Percentiles rank a stretch among this genome's conserved stretches.
Conservation (phyloP, 129 eudicot species). For the Centrapalus pauciflorus region DNA sequence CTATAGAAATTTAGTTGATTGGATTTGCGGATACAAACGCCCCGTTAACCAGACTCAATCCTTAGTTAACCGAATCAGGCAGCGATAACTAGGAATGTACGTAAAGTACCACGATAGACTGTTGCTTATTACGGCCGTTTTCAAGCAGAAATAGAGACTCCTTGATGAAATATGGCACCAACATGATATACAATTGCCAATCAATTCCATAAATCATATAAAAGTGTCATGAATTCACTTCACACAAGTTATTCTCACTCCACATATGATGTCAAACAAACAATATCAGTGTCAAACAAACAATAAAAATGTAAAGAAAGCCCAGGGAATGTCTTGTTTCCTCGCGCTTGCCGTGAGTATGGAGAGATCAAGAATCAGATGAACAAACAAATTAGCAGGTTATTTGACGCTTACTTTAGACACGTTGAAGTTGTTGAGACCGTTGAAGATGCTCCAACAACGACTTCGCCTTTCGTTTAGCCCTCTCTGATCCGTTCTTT, state of each 20-base stretch:
- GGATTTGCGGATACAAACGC: no score
- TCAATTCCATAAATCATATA: slow-evolving; percentile 18
- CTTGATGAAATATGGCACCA: neutral
- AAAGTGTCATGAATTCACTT: slow-evolving; percentile 9
- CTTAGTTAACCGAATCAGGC: no score
- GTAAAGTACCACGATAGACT: no score
- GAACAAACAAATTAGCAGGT: slow-evolving; percentile 34
- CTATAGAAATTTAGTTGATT: no score
- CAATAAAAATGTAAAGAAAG: slow-evolving; percentile 5
- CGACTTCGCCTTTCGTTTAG: slow-evolving; percentile 67
- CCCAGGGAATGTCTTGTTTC: slow-evolving; percentile 17
- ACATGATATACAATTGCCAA: slow-evolving; percentile 26
- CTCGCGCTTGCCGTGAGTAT: slow-evolving; percentile 18
- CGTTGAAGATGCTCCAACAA: slow-evolving; percentile 64
- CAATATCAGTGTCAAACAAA: slow-evolving; percentile 25
- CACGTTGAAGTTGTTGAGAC: slow-evolving; percentile 23
- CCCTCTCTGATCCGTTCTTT: slow-evolving; percentile 65
- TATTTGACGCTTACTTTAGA: slow-evolving; percentile 9
- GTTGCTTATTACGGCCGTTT: no score
- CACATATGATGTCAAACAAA: slow-evolving; percentile 29
- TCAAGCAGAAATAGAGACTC: neutral
- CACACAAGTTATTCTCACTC: slow-evolving; percentile 29
- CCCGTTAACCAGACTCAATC: no score
- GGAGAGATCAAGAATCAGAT: slow-evolving; percentile 24
- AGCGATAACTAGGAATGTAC: no score